Evolutionary conservation across 306 rosid species (phyloP), one percentile per base, ranked within the genome.

Genomic region (Betula pendula): DNA sequence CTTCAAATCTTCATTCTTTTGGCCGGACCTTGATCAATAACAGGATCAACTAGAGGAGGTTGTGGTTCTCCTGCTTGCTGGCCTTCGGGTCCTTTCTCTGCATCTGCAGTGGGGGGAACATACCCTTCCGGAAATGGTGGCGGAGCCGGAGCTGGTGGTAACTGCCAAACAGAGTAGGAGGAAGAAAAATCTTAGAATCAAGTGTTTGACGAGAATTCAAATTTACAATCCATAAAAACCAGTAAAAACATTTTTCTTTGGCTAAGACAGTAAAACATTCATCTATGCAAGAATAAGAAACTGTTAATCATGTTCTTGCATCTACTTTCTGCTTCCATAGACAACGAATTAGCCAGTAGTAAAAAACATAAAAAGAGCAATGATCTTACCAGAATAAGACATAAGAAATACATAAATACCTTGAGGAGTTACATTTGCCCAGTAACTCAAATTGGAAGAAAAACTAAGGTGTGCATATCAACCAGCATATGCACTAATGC

Each of bases 41-140:
- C 89, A 73, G 98, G 97, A 88, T 92, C 97, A 55, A 87, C 80
- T 2, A 82, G 3, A 77, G 94, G 92, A 63, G 80, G 91, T 83
- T 88, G 97, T 0, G 85, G 15, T 74, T 91, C 99, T 71, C 85
- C 82, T 62, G 89, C 75, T 87, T 81, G 90, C 82, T 84, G 92
- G 77, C 77, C 81, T 87, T 95, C 96, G 8, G 89, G 65, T 72
- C 75, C 91, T 68, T 90, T 91, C 70, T 90, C 97, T 44, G 87
- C 68, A 72, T 90, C 97, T 24, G 86, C 79, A 35, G 87, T 73
- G 29, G 87, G 84, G 0, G 97, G 93, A 74, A 83, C 66, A 62
- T 92, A 92, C 47, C 97, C 96, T 81, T 95, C 92, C 40, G 98
- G 98, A 81, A 92, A 95, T 48, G 93, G 89, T 42, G 98, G 98